These are phyloP conservation scores for Discostella stelligeroides DNA, from an alignment of 108 stramenopile species.

Conservation along the genomic window DNA sequence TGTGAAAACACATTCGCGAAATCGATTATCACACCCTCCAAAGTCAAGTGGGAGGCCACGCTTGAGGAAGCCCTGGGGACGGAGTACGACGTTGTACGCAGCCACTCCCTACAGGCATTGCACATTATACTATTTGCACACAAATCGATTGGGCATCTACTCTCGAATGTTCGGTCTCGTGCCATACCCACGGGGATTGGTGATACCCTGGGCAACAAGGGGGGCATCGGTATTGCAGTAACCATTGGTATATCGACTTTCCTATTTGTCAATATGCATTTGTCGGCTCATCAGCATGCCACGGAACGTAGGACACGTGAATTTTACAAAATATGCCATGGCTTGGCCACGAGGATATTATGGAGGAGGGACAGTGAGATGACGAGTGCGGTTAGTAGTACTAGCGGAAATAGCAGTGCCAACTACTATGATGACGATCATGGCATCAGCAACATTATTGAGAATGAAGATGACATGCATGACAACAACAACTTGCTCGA, in stretches of 20 bases:
- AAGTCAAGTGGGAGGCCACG: constrained; percentile 49
- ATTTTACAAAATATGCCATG: constrained; percentile 40
- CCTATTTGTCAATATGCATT: constrained; percentile 92
- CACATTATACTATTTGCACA: constrained; percentile 46
- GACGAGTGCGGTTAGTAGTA: neutral
- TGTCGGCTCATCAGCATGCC: constrained; percentile 91
- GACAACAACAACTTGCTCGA: constrained; percentile 36
- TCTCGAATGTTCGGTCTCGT: constrained; percentile 36
- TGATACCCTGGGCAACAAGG: constrained; percentile 94
- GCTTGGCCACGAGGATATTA: constrained; percentile 20
- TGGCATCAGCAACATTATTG: constrained; percentile 86
- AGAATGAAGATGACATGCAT: constrained; percentile 65
- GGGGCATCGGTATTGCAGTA: constrained; percentile 87
- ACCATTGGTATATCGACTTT: constrained; percentile 83
- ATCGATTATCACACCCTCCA: constrained; percentile 45
- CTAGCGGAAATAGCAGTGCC: too few relatives aligned
- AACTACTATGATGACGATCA: constrained; percentile 56
- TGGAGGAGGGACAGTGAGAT: constrained; percentile 8
- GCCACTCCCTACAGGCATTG: constrained; percentile 62
- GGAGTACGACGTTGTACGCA: constrained; percentile 46
- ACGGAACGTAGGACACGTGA: constrained; percentile 42
- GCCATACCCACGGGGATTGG: constrained; percentile 41
- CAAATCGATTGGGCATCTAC: constrained; percentile 36
- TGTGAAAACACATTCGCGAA: constrained; percentile 63
- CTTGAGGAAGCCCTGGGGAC: constrained; percentile 35